A percentile compares a stretch with the other conserved stretches of the same genome.
Evolutionary conservation across 2,329 filamentous ascomycete species (phyloP).

Genomic region (Diaporthe capsici): DNA sequence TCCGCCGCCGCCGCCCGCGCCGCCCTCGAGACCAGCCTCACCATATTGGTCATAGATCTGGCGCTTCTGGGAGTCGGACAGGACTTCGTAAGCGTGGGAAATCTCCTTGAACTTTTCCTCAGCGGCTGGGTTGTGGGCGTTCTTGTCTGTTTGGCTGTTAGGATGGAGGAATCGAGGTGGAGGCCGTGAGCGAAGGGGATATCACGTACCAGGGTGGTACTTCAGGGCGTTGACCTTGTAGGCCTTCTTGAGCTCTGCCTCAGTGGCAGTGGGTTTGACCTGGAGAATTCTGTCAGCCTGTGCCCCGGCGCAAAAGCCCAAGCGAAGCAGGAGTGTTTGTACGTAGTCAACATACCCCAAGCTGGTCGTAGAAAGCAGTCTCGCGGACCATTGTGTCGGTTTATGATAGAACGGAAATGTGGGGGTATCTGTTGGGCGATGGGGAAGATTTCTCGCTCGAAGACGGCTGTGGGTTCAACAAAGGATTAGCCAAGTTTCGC

Average conservation of each 20-base stretch:
- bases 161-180: conserved; percentile 4
- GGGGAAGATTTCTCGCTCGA: conserved; percentile 7
- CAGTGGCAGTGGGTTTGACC: conserved; percentile 84
- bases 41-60: conserved; percentile 96
- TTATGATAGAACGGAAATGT: conserved; percentile 25
- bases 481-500: neutral
- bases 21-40: conserved; percentile 94
- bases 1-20: conserved; percentile 79
- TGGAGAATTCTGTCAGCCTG: conserved; percentile 54
- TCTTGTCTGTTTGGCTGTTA: conserved; percentile 80
- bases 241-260: conserved; percentile 90
- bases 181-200: neutral
- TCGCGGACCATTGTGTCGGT: conserved; percentile 79
- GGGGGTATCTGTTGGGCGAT: conserved; percentile 29
- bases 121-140: conserved; percentile 90
- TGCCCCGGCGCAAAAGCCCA: neutral
- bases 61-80: conserved; percentile 94
- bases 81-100: conserved; percentile 94
- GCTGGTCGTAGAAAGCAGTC: conserved; percentile 82
- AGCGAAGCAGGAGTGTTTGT: neutral
- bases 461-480: neutral
- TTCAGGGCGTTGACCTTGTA: conserved; percentile 89
- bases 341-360: conserved; percentile 73
- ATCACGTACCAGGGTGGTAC: conserved; percentile 82
- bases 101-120: conserved; percentile 99